Evolutionary conservation across 2,329 filamentous ascomycete genomes (phyloP).

Genomic region (Dactylellina cionopaga): DNA sequence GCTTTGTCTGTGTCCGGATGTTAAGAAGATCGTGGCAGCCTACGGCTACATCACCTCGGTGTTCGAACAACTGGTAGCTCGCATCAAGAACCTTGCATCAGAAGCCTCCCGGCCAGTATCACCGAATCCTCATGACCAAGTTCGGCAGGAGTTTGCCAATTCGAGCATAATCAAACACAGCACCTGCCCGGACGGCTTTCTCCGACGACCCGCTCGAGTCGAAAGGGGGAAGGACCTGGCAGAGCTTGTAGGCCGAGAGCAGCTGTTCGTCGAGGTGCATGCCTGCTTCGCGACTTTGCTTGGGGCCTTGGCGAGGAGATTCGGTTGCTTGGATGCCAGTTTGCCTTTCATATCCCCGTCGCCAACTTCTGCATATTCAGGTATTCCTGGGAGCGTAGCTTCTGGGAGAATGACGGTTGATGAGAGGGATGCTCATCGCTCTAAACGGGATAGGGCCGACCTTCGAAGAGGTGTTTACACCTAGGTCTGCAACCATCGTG

Average conservation of each 20-base stretch:
- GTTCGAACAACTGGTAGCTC: constrained; percentile 72
- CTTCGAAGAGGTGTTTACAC: constrained; percentile 39
- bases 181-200: constrained; percentile 65
- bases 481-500: background rate
- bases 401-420: constrained; percentile 35
- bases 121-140: constrained; percentile 58
- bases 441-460: constrained; percentile 32
- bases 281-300: constrained; percentile 72
- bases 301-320: constrained; percentile 57
- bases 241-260: constrained; percentile 73
- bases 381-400: constrained; percentile 41
- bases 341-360: constrained; percentile 27
- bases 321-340: constrained; percentile 54
- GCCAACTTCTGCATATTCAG: constrained; percentile 26
- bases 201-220: constrained; percentile 69
- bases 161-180: constrained; percentile 67
- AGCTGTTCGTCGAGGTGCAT: constrained; percentile 76
- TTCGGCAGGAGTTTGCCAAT: constrained; percentile 64
- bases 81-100: constrained; percentile 74
- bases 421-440: constrained; percentile 28
- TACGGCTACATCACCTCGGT: constrained; percentile 71
- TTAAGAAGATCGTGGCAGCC: constrained; percentile 72
- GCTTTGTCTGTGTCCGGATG: constrained; percentile 72
- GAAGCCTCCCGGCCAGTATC: constrained; percentile 60
- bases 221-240: constrained; percentile 71